phyloP scores from a whole-genome alignment of 225 moss, liverwort and hornwort genomes.

The Asterella californica region DNA sequence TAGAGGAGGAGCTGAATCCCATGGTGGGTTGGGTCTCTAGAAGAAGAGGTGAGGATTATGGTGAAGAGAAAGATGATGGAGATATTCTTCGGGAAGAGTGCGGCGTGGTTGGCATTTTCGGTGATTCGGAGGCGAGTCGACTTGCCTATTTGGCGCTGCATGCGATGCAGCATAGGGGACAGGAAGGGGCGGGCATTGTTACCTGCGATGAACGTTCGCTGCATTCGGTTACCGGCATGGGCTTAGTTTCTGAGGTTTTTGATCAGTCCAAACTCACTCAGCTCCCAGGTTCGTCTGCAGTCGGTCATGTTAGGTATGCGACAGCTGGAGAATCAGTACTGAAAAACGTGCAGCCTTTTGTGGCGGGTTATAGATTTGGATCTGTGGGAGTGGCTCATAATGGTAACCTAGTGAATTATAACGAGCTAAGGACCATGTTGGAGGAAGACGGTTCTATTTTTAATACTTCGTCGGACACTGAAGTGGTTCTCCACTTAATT shows the following conservation, averaged over 20 bases:
- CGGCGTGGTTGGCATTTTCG: constrained; percentile 90
- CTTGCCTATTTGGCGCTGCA: constrained; percentile 85
- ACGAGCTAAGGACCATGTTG: constrained; percentile 74
- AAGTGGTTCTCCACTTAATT: constrained; percentile 82
- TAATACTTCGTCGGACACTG: constrained; percentile 92
- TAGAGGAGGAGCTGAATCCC: constrained; percentile 38
- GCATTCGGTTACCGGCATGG: constrained; percentile 89
- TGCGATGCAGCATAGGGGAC: constrained; percentile 90
- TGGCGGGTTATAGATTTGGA: constrained; percentile 85
- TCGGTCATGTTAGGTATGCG: constrained; percentile 93
- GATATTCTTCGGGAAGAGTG: constrained; percentile 86
- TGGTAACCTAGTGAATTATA: constrained; percentile 91
- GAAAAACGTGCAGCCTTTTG: constrained; percentile 95
- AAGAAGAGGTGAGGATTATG: constrained; percentile 39
- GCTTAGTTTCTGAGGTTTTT: constrained; percentile 89
- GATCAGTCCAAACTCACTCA: constrained; percentile 55
- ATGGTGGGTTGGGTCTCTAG: constrained; percentile 35
- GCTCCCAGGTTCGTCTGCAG: constrained; percentile 69
- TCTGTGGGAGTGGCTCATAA: constrained; percentile 89
- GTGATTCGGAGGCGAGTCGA: constrained; percentile 79
- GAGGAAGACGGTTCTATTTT: constrained; percentile 93
- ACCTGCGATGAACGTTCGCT: constrained; percentile 63
- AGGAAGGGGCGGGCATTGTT: constrained; percentile 96
- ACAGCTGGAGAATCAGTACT: constrained; percentile 89
- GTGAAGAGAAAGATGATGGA: constrained; percentile 30